A percentile compares a stretch with the other conserved stretches of the same genome.
Evolutionary conservation across 208 protist genomes (phyloP).

Genomic region (Polymyxa betae): DNA sequence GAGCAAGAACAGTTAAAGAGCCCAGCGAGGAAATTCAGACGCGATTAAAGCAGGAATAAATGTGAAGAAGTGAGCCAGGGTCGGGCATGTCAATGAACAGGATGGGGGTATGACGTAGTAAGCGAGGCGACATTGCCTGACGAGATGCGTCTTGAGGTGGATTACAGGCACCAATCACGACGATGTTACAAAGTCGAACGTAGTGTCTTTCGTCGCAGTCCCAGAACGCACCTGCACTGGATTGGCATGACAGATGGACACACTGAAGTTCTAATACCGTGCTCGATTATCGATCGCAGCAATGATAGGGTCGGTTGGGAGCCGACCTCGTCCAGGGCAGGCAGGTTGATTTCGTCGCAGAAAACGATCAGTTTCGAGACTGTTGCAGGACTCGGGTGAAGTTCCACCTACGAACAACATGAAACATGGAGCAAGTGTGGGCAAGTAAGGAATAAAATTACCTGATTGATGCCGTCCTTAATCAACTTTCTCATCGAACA

Average conservation of each 20-base stretch:
- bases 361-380: slow-evolving; percentile 91
- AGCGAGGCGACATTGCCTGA: slow-evolving; percentile 88
- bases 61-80: slow-evolving; percentile 89
- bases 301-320: slow-evolving; percentile 97
- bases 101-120: slow-evolving; percentile 95
- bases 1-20: neutral
- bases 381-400: slow-evolving; percentile 57
- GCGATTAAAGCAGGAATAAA: slow-evolving; percentile 96
- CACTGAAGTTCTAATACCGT: slow-evolving; percentile 64
- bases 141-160: slow-evolving; percentile 97
- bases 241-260: neutral
- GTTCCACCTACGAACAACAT: neutral
- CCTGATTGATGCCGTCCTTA: slow-evolving; percentile 54
- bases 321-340: slow-evolving; percentile 92
- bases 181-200: slow-evolving; percentile 90
- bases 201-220: slow-evolving; percentile 77
- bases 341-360: slow-evolving; percentile 99
- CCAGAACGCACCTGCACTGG: slow-evolving; percentile 84
- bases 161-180: slow-evolving; percentile 94
- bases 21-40: slow-evolving; percentile 74
- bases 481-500: slow-evolving; percentile 88
- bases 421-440: neutral
- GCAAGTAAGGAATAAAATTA: neutral
- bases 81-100: slow-evolving; percentile 97
- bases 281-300: slow-evolving; percentile 95